Percentiles rank a stretch among this genome's conserved stretches.
Evolutionary conservation across 176 grass and related monocot species (phyloP).

Genomic region (Bolboschoenus planiculmis): DNA sequence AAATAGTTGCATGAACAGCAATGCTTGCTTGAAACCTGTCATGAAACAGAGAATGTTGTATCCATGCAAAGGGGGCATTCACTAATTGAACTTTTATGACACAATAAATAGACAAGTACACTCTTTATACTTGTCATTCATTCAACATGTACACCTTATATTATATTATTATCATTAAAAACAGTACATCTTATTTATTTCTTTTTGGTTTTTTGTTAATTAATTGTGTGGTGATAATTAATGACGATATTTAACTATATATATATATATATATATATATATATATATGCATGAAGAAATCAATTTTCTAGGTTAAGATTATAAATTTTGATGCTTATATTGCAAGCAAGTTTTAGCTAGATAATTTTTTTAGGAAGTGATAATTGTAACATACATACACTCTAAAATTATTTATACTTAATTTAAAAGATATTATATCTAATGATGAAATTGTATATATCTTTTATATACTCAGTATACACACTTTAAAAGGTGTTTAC

Average conservation of each 20-base stretch:
- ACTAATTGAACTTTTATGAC: not conserved
- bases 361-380: too few relatives aligned
- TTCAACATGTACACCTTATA: not conserved
- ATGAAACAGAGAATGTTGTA: not conserved
- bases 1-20: not conserved
- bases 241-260: not conserved
- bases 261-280: too few relatives aligned
- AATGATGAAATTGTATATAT: too few relatives aligned
- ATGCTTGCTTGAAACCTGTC: not conserved
- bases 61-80: not conserved
- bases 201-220: not conserved
- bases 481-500: too few relatives aligned
- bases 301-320: too few relatives aligned
- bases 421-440: too few relatives aligned
- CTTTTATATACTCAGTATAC: too few relatives aligned
- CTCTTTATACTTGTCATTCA: not conserved
- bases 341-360: too few relatives aligned
- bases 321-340: too few relatives aligned
- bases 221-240: not conserved
- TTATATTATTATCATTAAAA: not conserved
- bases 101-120: conserved; percentile 1
- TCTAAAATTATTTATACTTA: too few relatives aligned
- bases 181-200: not conserved
- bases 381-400: too few relatives aligned
- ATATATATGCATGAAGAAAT: too few relatives aligned